Base-by-base conservation (phyloP, 2,329 filamentous ascomycete species). In the Cladophialophora bantiana region DNA sequence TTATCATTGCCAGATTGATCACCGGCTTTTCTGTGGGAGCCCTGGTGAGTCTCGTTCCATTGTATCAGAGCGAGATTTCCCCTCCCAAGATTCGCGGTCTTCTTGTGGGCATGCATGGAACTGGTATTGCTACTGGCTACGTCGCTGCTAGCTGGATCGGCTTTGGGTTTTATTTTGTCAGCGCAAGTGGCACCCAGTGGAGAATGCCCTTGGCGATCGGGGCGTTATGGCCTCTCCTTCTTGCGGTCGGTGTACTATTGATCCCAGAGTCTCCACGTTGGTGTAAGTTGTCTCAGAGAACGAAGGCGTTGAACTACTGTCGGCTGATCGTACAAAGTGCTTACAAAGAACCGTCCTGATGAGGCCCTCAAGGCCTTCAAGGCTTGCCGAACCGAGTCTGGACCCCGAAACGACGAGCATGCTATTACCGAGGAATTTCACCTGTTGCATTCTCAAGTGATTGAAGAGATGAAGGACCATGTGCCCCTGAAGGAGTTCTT, bases 171-270 rank as follows among this genome's bases (percentile, higher is more conserved):
- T 70, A 45, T 38, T 70, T 52, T 50, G 48, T 52, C 32, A 42
- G 38, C 15, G 59, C 59, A 18, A 50, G 36, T n/a, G 60, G 18
- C 18, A 26, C 58, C 9, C 57, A 65, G 15, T 70, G 65, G 65
- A 62, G 68, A 15, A 35, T 61, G 26, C 68, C 68, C 7, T 38
- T 70, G 35, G 65, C 56, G 7, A 62, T 70, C 15, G 61, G 63
- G 31, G 34, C 40, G 1, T 12, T 64, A 6, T 53, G 15, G 15
- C 61, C 65, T 31, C 31, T 71, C 36, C 38, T 72, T 31, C 66
- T 74, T 32, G 76, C 82, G 35, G 74, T 83, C 61, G 82, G 78
- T 3, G 79, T 83, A 31, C 48, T 68, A 1, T 71, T 73, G 62
- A 70, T 73, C n/a, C 74, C 74, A 1, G 73, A 75, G 62, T 72